Base-by-base conservation (phyloP, 441 rosid species). In the Erysimum cheiri region DNA sequence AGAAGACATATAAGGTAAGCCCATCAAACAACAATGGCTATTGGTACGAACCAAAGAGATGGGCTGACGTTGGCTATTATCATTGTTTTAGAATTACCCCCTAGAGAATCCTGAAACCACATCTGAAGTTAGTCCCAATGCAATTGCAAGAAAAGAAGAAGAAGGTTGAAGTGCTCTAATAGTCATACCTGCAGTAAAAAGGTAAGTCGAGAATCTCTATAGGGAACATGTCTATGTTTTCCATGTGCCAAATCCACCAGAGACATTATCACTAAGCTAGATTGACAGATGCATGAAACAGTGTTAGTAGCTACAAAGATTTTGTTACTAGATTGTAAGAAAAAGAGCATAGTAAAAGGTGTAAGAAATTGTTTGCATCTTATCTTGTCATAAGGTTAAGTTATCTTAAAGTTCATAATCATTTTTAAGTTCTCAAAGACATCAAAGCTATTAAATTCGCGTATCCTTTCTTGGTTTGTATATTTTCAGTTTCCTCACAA, bases 41-140 rank as follows among this genome's bases (percentile, higher is more conserved):
- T 62, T 56, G 53, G 56, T 47, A 82, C 88, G 41, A 40, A 93
- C 98, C 98, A 84, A 48, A 80, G 78, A 41, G 98, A 93, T 76
- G 98, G 95, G 85, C 96, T 93, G 87, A 89, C 89, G 77, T 93
- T 93, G 71, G 98, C 98, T 79, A 93, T 91, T 41, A 93, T 88
- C 75, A 90, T 88, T 70, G 98, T 93, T 80, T 93, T 93, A 6
- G 98, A 93, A 74, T 93, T 93, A 73, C 98, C 98, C 67, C 98
- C 98, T 2, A 93, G 76, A 69, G 97, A 93, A 82, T 93, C 98
- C 98, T 93, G 95, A 72, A 79, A 64, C 67, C 72, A 73, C 60
- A 54, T 74, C 50, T 60, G 55, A 61, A 52, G 33, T 73, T 33
- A 80, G 80, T 60, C 32, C 46, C 64, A 28, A 53, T 52, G 67